Percentiles rank a stretch among this genome's conserved stretches.
These are phyloP conservation scores for Eucalyptus tenuipes DNA, from an alignment of 345 rosid species.

Conservation along the genomic window DNA sequence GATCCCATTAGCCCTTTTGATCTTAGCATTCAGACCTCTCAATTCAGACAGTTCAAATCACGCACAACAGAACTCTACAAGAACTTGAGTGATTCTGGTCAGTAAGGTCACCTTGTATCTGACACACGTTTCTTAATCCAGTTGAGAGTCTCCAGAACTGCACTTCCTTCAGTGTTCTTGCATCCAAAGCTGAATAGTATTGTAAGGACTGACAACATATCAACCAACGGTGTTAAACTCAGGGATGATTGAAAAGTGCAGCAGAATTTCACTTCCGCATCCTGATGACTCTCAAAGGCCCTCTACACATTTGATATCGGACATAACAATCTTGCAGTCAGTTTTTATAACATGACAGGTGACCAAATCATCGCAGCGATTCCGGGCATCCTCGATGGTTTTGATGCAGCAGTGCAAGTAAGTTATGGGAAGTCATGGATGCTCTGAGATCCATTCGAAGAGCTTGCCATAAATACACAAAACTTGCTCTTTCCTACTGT, in stretches of 20 bases:
- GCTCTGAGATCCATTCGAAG: background rate
- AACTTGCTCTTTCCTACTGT: background rate
- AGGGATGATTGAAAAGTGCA: background rate
- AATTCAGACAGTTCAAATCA: slow-evolving; percentile 43
- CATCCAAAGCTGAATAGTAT: background rate
- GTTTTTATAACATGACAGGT: slow-evolving; percentile 15
- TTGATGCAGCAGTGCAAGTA: slow-evolving; percentile 29
- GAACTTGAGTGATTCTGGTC: slow-evolving; percentile 17
- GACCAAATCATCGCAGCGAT: slow-evolving; percentile 13
- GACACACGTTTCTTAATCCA: background rate
- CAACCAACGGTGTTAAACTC: background rate
- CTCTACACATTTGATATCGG: slow-evolving; percentile 33
- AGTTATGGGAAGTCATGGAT: background rate
- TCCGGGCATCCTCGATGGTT: slow-evolving; percentile 12
- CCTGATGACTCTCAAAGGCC: background rate
- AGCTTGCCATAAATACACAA: background rate
- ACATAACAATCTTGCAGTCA: slow-evolving; percentile 34
- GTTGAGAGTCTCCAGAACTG: background rate
- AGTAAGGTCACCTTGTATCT: background rate
- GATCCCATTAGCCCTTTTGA: slow-evolving; percentile 46
- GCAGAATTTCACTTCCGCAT: background rate
- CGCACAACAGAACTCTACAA: slow-evolving; percentile 28
- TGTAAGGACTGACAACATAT: background rate
- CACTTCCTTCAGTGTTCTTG: background rate
- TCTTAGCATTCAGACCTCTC: slow-evolving; percentile 44